Evolutionary conservation across 2,329 filamentous ascomycete genomes (phyloP).

Genomic region (Botrytis pseudocinerea): DNA sequence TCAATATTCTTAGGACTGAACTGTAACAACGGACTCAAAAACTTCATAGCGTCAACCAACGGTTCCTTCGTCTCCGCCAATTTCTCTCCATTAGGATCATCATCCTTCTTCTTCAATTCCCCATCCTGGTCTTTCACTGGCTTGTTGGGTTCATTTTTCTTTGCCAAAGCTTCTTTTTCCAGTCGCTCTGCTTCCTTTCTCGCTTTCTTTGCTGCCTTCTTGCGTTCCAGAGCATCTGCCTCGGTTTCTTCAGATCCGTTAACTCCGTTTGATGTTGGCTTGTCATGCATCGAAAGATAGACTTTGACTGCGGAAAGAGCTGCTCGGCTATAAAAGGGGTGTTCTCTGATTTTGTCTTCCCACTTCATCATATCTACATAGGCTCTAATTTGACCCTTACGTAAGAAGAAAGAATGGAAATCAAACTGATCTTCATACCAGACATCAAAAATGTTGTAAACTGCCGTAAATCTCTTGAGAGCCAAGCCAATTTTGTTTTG

Average conservation of each 20-base stretch:
- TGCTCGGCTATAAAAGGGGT: slow-evolving; percentile 87
- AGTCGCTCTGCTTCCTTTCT: slow-evolving; percentile 75
- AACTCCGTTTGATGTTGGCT: slow-evolving; percentile 65
- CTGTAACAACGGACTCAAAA: slow-evolving; percentile 77
- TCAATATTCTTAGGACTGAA: slow-evolving; percentile 78
- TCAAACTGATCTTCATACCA: slow-evolving; percentile 99
- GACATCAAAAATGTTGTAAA: slow-evolving; percentile 90
- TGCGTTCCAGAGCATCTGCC: slow-evolving; percentile 67
- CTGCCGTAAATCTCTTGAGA: slow-evolving; percentile 85
- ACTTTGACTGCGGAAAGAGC: slow-evolving; percentile 79
- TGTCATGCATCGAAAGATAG: slow-evolving; percentile 78
- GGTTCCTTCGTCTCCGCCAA: slow-evolving; percentile 80
- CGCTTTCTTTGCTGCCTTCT: slow-evolving; percentile 88
- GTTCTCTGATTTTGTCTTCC: slow-evolving; percentile 88
- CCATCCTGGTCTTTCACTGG: slow-evolving; percentile 57
- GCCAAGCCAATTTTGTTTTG: slow-evolving; percentile 82
- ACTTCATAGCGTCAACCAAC: slow-evolving; percentile 83
- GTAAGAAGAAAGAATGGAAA: slow-evolving; percentile 95
- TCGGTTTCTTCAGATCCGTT: slow-evolving; percentile 53
- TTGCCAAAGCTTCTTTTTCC: slow-evolving; percentile 78
- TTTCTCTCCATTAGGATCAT: slow-evolving; percentile 80
- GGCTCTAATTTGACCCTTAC: slow-evolving; percentile 91
- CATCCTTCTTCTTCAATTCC: slow-evolving; percentile 81
- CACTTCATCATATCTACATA: slow-evolving; percentile 96
- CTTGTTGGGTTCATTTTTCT: slow-evolving; percentile 84